phyloP scores from a whole-genome alignment of 352 stramenopile genomes.

The Pythium aquatile region DNA sequence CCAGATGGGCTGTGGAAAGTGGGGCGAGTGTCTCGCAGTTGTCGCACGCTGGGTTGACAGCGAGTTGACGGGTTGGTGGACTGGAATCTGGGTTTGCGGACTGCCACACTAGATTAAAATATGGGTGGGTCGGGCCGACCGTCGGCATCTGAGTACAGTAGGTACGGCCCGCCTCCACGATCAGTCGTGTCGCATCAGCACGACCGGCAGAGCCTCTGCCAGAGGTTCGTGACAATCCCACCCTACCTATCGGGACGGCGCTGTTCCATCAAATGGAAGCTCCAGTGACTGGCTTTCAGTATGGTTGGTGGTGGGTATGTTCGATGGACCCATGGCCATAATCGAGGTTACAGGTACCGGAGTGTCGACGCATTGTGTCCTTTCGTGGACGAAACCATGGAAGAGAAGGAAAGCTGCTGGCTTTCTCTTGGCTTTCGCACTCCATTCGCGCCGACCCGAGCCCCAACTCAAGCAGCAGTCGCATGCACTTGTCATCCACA shows the following conservation, averaged over 20 bases:
- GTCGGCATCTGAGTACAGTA: background rate
- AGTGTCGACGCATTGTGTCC: background rate
- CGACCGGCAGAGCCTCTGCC: background rate
- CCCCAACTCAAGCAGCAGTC: background rate
- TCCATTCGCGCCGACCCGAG: conserved; percentile 3
- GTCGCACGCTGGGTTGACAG: conserved; percentile 1
- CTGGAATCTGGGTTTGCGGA: background rate
- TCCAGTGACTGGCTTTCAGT: background rate
- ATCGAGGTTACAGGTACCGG: background rate
- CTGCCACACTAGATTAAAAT: background rate
- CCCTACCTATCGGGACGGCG: background rate
- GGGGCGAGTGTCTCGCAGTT: background rate
- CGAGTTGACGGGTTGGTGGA: background rate
- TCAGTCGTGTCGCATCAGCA: conserved; percentile 6
- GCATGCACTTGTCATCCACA: background rate
- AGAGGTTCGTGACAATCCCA: conserved; percentile 4
- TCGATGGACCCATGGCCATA: background rate
- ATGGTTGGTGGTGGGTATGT: background rate
- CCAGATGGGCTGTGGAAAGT: background rate
- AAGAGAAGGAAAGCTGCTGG: background rate
- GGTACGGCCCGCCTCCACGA: background rate
- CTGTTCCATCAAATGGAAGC: background rate
- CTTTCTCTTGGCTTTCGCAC: background rate
- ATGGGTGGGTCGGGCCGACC: background rate
- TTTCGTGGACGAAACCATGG: conserved; percentile 1